Percentiles rank a stretch among this genome's conserved stretches.
These are phyloP conservation scores for Psilocybe mexicana DNA, from an alignment of 1,284 basidiomycete genomes.

Conservation along the genomic window DNA sequence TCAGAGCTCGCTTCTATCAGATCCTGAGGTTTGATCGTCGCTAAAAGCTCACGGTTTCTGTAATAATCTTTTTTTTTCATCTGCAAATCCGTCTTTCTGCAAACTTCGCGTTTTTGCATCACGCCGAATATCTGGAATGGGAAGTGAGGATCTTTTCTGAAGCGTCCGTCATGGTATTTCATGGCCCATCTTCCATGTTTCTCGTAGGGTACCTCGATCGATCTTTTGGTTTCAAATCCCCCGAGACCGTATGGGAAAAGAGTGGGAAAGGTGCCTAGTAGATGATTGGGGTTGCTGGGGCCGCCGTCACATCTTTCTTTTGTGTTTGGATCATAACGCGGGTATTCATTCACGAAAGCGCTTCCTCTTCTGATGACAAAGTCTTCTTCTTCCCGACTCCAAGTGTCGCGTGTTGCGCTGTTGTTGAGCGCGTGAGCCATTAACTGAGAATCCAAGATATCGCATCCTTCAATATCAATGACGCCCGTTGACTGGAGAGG, in stretches of 20 bases:
- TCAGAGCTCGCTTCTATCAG: conserved; percentile 10
- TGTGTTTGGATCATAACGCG: conserved; percentile 7
- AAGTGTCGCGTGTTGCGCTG: neutral
- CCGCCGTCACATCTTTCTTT: conserved; percentile 12
- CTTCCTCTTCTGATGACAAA: conserved; percentile 22
- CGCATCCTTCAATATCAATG: conserved; percentile 20
- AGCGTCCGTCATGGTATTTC: conserved; percentile 35
- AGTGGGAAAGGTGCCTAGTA: conserved; percentile 24
- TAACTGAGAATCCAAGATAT: conserved; percentile 18
- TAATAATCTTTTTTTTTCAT: conserved; percentile 8
- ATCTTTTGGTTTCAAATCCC: conserved; percentile 31
- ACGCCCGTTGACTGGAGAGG: conserved; percentile 20
- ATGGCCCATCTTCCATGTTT: conserved; percentile 38
- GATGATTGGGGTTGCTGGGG: conserved; percentile 23
- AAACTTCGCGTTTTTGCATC: conserved; percentile 9
- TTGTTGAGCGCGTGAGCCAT: conserved; percentile 22
- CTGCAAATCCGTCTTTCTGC: conserved; percentile 4
- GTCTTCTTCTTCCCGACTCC: neutral
- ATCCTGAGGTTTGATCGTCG: neutral
- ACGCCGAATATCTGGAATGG: conserved; percentile 14
- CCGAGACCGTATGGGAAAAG: conserved; percentile 44
- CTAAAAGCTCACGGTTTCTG: neutral
- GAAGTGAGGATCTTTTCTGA: conserved; percentile 18
- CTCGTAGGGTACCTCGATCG: conserved; percentile 26
- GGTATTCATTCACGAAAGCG: conserved; percentile 27